Base-by-base conservation (phyloP, 331 rosid species). In the Malus hybrid region DNA sequence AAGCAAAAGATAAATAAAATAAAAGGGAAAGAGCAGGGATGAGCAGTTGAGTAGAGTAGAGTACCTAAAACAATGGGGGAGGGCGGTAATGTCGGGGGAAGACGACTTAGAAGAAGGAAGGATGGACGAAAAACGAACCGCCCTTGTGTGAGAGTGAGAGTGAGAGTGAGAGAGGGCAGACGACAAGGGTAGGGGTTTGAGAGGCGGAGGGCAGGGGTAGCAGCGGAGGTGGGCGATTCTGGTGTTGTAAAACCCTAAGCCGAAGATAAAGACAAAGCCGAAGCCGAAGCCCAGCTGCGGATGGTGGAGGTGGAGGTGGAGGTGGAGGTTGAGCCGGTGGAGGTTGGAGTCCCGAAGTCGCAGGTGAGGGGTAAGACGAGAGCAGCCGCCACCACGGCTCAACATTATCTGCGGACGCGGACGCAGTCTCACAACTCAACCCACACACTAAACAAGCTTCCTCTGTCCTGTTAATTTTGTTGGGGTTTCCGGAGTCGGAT, bases 1-100 rank as follows among this genome's bases (percentile, higher is more conserved):
- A 62, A 62, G n/a, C 15, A 62, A 62, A 27, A 62, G 33, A 13
- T 8, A 61, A 24, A 61, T 24, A 24, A 60, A 24, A 60, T 1
- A 11, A 61, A 8, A 2, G 34, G 66, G 46, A 39, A 61, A 13
- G 13, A 4, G 33, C 8, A 61, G 13, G 33, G 19, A 60, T 18
- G 8, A 31, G 22, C 31, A 63, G 79, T 14, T 14, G 55, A 50
- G 56, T 16, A 50, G n/a, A 15, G 19, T 27, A 61, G 78, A 39
- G 79, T 78, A 93, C 98, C 96, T 88, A 83, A 79, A 83, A 78
- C 63, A 85, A 39, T 71, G 76, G 69, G 90, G 84, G 78, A 82
- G 79, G 32, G 84, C 11, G 31, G 86, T 88, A 76, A 64, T 70
- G 73, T 85, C 83, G 20, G 81, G 67, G 20, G 84, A 44, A 69